These are phyloP conservation scores for Mycena metata DNA, from an alignment of 768 basidiomycete species.

Conservation along the genomic window DNA sequence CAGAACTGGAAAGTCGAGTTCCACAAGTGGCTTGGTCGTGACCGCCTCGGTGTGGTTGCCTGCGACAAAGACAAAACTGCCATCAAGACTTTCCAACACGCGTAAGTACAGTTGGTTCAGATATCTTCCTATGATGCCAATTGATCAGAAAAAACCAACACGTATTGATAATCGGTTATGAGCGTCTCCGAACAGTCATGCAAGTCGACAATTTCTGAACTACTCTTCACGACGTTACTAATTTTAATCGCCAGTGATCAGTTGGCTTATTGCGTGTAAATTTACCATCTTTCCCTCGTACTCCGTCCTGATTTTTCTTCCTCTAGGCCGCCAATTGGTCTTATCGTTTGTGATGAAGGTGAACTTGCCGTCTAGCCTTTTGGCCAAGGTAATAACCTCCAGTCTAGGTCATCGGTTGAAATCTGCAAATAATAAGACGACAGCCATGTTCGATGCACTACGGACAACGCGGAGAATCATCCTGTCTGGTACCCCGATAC, in stretches of 20 bases:
- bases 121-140: too few relatives aligned
- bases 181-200: slow-evolving; percentile 88
- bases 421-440: slow-evolving; percentile 92
- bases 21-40: slow-evolving; percentile 86
- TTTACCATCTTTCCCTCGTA: not conserved
- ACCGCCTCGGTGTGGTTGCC: slow-evolving; percentile 61
- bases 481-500: slow-evolving; percentile 96
- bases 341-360: slow-evolving; percentile 98
- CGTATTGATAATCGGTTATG: slow-evolving; percentile 95
- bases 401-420: slow-evolving; percentile 88
- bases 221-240: not conserved
- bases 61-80: slow-evolving; percentile 63
- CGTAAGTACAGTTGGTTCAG: slow-evolving; percentile 59
- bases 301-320: slow-evolving; percentile 7
- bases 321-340: slow-evolving; percentile 86
- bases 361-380: not conserved
- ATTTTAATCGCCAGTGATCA: slow-evolving; percentile 58
- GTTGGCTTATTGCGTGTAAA: slow-evolving; percentile 75
- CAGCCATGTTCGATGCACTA: slow-evolving; percentile 85
- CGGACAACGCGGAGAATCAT: slow-evolving; percentile 86
- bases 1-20: slow-evolving; percentile 98
- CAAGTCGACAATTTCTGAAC: slow-evolving; percentile 52
- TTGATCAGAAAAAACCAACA: slow-evolving; percentile 75
- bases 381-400: slow-evolving; percentile 6
- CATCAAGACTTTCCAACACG: slow-evolving; percentile 80